phyloP scores from a whole-genome alignment of 2,329 filamentous ascomycete genomes.

The Dissoconium aciculare region DNA sequence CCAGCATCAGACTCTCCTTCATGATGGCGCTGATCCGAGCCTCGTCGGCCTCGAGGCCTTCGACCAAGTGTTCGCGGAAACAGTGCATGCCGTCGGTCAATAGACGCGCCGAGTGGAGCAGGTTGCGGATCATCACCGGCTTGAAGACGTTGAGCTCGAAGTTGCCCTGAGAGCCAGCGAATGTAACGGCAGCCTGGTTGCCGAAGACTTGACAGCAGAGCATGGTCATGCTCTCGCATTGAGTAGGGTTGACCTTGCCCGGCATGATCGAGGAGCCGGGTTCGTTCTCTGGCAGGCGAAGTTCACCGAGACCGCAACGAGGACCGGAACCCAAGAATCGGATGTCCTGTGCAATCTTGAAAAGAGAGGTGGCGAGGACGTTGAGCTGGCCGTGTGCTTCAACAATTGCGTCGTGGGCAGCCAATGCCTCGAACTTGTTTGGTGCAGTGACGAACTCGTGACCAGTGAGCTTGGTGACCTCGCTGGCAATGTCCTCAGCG shows the following conservation, averaged over 20 bases:
- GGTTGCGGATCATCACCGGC: slow-evolving; percentile 86
- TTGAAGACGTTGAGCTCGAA: slow-evolving; percentile 99
- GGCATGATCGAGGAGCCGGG: slow-evolving; percentile 98
- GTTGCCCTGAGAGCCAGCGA: slow-evolving; percentile 93
- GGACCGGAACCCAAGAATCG: slow-evolving; percentile 93
- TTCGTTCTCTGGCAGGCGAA: slow-evolving; percentile 92
- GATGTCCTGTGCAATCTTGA: slow-evolving; percentile 97
- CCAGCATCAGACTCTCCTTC: slow-evolving; percentile 95
- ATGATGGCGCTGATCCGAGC: slow-evolving; percentile 77
- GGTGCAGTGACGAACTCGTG: slow-evolving; percentile 89
- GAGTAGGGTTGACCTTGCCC: slow-evolving; percentile 97
- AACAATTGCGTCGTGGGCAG: slow-evolving; percentile 88
- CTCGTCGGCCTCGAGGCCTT: slow-evolving; percentile 82
- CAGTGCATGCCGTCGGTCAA: slow-evolving; percentile 85
- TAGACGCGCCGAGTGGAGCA: slow-evolving; percentile 81
- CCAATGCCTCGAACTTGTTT: slow-evolving; percentile 97
- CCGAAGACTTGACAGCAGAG: slow-evolving; percentile 95
- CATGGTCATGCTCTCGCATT: slow-evolving; percentile 97
- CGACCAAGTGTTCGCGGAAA: slow-evolving; percentile 86
- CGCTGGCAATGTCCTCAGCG: slow-evolving; percentile 77
- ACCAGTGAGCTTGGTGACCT: slow-evolving; percentile 85
- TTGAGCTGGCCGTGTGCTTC: slow-evolving; percentile 89
- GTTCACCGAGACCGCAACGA: slow-evolving; percentile 86
- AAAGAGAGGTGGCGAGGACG: slow-evolving; percentile 77
- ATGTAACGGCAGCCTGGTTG: slow-evolving; percentile 84